Percentiles rank a stretch among this genome's conserved stretches.
Evolutionary conservation across 208 protist species (phyloP).

Genomic region (Strigomonas culicis): DNA sequence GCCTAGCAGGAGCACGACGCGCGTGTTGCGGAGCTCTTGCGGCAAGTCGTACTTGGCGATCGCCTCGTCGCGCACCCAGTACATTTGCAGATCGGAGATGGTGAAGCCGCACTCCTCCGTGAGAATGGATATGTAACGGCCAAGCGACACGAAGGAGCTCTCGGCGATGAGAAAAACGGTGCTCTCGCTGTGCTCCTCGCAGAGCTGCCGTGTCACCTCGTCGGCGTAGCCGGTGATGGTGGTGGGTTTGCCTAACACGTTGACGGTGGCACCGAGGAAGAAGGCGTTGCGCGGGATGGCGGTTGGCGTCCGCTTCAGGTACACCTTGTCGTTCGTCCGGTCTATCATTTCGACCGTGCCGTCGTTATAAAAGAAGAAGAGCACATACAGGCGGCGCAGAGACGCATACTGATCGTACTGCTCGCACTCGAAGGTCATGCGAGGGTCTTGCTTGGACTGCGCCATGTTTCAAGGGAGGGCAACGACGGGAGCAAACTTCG

Average conservation of each 20-base stretch:
- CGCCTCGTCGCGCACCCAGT: constrained; percentile 39
- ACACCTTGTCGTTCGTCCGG: constrained; percentile 38
- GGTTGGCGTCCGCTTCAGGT: constrained; percentile 58
- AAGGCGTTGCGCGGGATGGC: constrained; percentile 44
- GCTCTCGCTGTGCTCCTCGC: constrained; percentile 54
- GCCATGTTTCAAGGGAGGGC: constrained; percentile 35
- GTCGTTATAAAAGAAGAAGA: constrained; percentile 77
- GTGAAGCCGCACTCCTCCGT: constrained; percentile 80
- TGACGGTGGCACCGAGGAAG: constrained; percentile 52
- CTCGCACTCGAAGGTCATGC: constrained; percentile 75
- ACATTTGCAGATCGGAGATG: constrained; percentile 62
- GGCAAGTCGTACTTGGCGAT: constrained; percentile 38
- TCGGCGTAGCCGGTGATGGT: constrained; percentile 71
- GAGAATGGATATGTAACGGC: constrained; percentile 68
- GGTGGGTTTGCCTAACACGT: constrained; percentile 60
- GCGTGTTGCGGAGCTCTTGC: constrained; percentile 31
- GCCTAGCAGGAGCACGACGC: constrained; percentile 45
- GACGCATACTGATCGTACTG: constrained; percentile 60
- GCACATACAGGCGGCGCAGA: constrained; percentile 43
- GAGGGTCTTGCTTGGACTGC: constrained; percentile 64
- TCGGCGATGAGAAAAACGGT: constrained; percentile 71
- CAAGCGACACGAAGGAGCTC: constrained; percentile 37
- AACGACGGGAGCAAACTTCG: neutral
- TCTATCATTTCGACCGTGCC: constrained; percentile 73
- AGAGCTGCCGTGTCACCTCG: constrained; percentile 75